Evolutionary conservation across 495 filamentous ascomycete species (phyloP).

Genomic region (Thermothielavioides terrestris): DNA sequence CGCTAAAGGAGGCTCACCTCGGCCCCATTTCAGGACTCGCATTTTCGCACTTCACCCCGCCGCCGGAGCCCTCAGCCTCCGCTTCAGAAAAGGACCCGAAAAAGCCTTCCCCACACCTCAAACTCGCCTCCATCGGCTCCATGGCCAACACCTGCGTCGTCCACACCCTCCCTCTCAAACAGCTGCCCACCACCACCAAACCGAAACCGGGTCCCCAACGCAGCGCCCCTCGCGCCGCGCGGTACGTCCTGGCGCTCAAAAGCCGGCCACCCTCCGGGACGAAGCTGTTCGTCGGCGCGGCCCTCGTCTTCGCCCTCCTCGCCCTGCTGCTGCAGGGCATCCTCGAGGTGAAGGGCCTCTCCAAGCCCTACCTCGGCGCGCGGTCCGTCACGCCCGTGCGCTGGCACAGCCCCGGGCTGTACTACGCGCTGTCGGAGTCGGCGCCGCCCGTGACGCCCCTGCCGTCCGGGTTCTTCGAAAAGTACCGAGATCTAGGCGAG

Average conservation of each 20-base stretch:
- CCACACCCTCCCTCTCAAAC: conserved; percentile 67
- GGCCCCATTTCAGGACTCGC: conserved; percentile 76
- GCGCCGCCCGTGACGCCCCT: not conserved
- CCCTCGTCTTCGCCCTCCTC: conserved; percentile 47
- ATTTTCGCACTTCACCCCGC: conserved; percentile 64
- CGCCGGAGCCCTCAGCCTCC: conserved; percentile 29
- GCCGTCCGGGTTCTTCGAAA: too few relatives aligned
- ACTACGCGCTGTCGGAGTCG: not conserved
- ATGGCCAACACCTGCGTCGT: conserved; percentile 80
- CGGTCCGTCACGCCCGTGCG: conserved; percentile 16
- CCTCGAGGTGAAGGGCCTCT: conserved; percentile 56
- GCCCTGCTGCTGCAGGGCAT: conserved; percentile 56
- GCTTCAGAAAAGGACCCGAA: conserved; percentile 15
- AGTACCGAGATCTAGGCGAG: too few relatives aligned
- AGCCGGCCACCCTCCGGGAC: conserved; percentile 41
- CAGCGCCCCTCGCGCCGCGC: conserved; percentile 11
- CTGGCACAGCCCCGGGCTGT: conserved; percentile 16
- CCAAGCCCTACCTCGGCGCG: conserved; percentile 47
- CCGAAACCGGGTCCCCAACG: conserved; percentile 32
- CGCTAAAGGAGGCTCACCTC: conserved; percentile 65
- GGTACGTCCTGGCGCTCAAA: conserved; percentile 62
- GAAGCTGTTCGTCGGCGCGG: conserved; percentile 39
- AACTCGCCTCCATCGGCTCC: conserved; percentile 69
- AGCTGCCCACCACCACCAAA: conserved; percentile 35
- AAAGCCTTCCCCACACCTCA: conserved; percentile 53